Evolutionary conservation across 225 moss, liverwort and hornwort genomes (phyloP).

Genomic region (Asterella californica): DNA sequence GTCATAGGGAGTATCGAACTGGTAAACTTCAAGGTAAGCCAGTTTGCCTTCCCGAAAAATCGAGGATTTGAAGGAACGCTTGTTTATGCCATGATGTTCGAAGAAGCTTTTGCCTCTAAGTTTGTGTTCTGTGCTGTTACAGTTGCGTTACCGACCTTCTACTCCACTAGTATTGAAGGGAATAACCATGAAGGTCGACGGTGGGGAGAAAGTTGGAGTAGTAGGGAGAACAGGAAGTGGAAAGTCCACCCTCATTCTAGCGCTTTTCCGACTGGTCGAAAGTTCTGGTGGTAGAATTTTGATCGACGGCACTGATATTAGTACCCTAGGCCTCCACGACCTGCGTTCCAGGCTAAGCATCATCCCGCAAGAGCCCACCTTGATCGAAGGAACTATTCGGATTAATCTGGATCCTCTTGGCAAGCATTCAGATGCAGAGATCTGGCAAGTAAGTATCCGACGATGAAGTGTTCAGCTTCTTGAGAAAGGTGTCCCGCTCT

Average conservation of each 20-base stretch:
- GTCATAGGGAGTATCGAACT: constrained; percentile 47
- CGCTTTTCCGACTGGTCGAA: constrained; percentile 78
- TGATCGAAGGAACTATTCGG: constrained; percentile 83
- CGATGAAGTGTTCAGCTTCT: background rate
- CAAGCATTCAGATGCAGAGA: constrained; percentile 49
- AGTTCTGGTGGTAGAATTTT: constrained; percentile 58
- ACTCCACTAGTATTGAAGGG: constrained; percentile 84
- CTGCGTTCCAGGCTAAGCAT: constrained; percentile 80
- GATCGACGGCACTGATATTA: constrained; percentile 66
- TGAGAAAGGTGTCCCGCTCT: no score
- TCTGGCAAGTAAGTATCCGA: constrained; percentile 60
- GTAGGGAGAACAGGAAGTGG: constrained; percentile 89
- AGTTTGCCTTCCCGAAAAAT: background rate
- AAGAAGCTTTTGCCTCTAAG: background rate
- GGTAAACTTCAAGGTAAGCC: constrained; percentile 45
- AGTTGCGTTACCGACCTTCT: constrained; percentile 74
- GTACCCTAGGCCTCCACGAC: constrained; percentile 68
- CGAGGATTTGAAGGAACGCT: background rate
- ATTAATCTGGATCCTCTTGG: constrained; percentile 73
- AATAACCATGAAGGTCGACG: constrained; percentile 56
- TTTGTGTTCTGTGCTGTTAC: constrained; percentile 10
- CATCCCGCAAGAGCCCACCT: constrained; percentile 87
- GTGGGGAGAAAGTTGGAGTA: constrained; percentile 80
- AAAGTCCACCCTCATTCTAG: constrained; percentile 72
- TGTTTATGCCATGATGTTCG: background rate